A percentile compares a stretch with the other conserved stretches of the same genome.
These are phyloP conservation scores for Nadsonia fulvescens DNA, from an alignment of 805 yeast genomes.

Conservation along the genomic window DNA sequence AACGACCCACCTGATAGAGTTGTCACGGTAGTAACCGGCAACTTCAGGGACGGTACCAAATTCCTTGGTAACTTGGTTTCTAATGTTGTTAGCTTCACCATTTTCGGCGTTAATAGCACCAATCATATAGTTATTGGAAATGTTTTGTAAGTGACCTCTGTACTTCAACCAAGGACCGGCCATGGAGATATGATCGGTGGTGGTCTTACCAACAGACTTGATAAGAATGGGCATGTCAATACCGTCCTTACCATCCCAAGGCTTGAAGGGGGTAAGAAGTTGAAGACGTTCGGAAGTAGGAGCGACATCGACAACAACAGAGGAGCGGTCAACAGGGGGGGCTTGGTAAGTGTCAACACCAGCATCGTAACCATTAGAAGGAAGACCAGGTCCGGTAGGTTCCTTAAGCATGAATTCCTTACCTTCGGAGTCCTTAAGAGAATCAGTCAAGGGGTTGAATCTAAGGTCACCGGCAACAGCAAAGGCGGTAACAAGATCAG, in stretches of 20 bases:
- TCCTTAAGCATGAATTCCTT: slow-evolving; percentile 75
- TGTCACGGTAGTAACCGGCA: slow-evolving; percentile 30
- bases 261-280: slow-evolving; percentile 76
- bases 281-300: slow-evolving; percentile 96
- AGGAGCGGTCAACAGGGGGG: slow-evolving; percentile 74
- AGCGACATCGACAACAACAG: slow-evolving; percentile 56
- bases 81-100: slow-evolving; percentile 80
- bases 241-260: slow-evolving; percentile 96
- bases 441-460: slow-evolving; percentile 89
- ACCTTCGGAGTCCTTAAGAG: slow-evolving; percentile 75
- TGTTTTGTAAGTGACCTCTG: slow-evolving; percentile 98
- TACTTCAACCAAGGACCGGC: slow-evolving; percentile 99
- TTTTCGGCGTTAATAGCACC: slow-evolving; percentile 97
- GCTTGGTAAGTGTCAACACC: slow-evolving; percentile 96
- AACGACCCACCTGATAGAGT: slow-evolving; percentile 10
- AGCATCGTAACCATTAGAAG: slow-evolving; percentile 72
- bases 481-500: slow-evolving; percentile 89
- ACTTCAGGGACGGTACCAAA: slow-evolving; percentile 94
- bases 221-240: slow-evolving; percentile 77
- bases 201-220: slow-evolving; percentile 93
- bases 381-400: slow-evolving; percentile 84
- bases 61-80: slow-evolving; percentile 81
- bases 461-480: slow-evolving; percentile 92
- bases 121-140: slow-evolving; percentile 97
- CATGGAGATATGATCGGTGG: slow-evolving; percentile 98